phyloP scores from a whole-genome alignment of 2,329 filamentous ascomycete species.

The Chalaropsis ovoidea region DNA sequence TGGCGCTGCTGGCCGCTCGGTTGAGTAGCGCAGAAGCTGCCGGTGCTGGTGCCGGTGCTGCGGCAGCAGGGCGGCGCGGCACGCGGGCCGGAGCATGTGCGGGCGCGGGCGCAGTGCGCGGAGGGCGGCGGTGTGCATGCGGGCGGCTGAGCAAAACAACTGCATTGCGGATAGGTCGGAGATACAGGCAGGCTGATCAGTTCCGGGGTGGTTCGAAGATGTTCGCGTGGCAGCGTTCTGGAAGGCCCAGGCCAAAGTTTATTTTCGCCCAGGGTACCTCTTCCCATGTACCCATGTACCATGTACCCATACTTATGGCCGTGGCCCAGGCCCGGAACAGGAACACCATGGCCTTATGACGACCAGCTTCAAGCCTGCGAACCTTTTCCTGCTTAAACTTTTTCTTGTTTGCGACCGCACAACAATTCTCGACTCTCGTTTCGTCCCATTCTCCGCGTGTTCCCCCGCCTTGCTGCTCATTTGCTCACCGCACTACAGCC shows the following conservation, averaged over 20 bases:
- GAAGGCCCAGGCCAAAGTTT: not conserved
- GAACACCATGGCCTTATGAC: constrained; percentile 16
- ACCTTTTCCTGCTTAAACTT: not conserved
- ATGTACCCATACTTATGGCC: not conserved
- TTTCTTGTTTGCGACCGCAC: not conserved
- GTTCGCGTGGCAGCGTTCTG: not conserved
- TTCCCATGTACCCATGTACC: too few species aligned
- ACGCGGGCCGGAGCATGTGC: not conserved
- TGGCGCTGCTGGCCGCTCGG: constrained; percentile 20
- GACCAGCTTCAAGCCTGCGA: not conserved
- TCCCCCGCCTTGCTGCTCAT: too few species aligned
- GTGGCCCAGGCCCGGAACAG: not conserved
- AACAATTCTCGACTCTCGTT: not conserved
- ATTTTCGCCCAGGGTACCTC: not conserved
- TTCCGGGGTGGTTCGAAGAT: not conserved
- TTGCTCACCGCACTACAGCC: not conserved
- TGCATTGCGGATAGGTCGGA: not conserved
- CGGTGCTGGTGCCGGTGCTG: not conserved
- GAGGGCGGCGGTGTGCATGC: not conserved
- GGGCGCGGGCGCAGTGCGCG: not conserved
- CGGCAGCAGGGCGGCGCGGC: not conserved
- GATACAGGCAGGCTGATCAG: not conserved
- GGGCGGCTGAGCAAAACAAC: not conserved
- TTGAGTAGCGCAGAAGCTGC: constrained; percentile 15
- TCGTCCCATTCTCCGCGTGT: not conserved